Conservation (phyloP, 75 land plant genomes). For the Isoetes taiwanensis region DNA sequence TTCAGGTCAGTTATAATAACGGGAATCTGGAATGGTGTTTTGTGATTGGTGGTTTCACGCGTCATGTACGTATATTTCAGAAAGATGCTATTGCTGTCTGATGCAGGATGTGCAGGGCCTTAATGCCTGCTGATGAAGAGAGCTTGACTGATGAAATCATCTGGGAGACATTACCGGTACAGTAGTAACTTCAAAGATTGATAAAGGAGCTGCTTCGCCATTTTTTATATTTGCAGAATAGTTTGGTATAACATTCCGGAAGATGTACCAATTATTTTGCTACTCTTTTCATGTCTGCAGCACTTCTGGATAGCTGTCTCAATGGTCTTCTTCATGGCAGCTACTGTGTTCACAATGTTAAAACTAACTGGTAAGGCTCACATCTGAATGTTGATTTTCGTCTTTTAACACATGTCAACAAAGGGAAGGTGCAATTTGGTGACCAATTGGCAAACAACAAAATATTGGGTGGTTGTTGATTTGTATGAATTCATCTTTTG, state of each 20-base stretch:
- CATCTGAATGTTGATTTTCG: neutral
- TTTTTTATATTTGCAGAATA: neutral
- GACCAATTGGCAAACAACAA: neutral
- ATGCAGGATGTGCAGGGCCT: conserved; percentile 85
- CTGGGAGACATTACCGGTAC: conserved; percentile 97
- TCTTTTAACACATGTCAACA: neutral
- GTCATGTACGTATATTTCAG: neutral
- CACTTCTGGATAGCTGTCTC: neutral
- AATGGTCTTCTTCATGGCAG: too few species aligned
- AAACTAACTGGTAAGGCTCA: too few species aligned
- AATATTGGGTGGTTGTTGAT: neutral
- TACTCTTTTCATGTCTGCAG: neutral
- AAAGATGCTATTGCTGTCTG: neutral
- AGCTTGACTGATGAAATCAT: conserved; percentile 90
- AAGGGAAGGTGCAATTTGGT: conserved; percentile 2
- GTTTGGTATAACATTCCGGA: neutral
- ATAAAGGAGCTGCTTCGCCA: conserved; percentile 15
- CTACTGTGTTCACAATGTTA: too few species aligned
- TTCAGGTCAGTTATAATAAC: conserved; percentile 39
- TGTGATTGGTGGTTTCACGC: neutral
- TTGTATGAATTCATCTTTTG: neutral
- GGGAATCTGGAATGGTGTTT: neutral
- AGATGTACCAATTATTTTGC: neutral
- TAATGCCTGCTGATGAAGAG: conserved; percentile 97
- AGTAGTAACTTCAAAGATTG: too few species aligned